Base-by-base conservation (phyloP, 306 rosid species). In the Quercus rubra region DNA sequence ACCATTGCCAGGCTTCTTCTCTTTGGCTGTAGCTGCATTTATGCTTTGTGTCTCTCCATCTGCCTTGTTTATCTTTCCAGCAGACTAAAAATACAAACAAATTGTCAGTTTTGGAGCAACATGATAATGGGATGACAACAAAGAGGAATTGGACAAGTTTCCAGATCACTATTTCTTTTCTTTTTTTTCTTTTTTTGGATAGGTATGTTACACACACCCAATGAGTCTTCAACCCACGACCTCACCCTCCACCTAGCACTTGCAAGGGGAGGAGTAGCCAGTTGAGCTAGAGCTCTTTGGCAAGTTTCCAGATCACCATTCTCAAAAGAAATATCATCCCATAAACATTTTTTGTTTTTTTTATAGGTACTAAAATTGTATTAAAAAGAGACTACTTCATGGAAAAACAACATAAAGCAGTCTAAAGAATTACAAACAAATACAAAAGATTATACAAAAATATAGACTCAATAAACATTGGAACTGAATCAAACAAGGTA, bases 1-100 rank as follows among this genome's bases (percentile, higher is more conserved):
- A 89, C 91, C 89, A 58, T 68, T 83, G 77, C 75, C 83, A 54
- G 85, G 76, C 76, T 86, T 90, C 74, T 87, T 85, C 76, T 64
- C 92, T 74, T 70, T 78, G 61, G 79, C 86, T 19, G 74, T 66
- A 55, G 80, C 87, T 76, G 79, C 87, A 73, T 67, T 86, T 81
- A 3, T 84, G 79, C 83, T 78, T 72, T 77, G 77, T 12, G 76
- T 57, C 83, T 82, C 93, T 68, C 52, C 61, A 51, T 77, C 96
- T 77, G 85, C 86, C 88, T 86, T 90, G 83, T 79, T 83, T 81
- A 82, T 74, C 78, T 84, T 93, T 80, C 99, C 99, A 75, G 98
- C 87, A 82, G 99, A 93, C 99, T 93, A 78, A 81, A 88, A 77
- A 77, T 55, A 82, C 61, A 84, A 68, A 81, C 19, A 41, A n/a